Evolutionary conservation across 2,329 filamentous ascomycete genomes (phyloP), one percentile per base, ranked within the genome.

Genomic region (Neophaeococcomyces mojaviensis): DNA sequence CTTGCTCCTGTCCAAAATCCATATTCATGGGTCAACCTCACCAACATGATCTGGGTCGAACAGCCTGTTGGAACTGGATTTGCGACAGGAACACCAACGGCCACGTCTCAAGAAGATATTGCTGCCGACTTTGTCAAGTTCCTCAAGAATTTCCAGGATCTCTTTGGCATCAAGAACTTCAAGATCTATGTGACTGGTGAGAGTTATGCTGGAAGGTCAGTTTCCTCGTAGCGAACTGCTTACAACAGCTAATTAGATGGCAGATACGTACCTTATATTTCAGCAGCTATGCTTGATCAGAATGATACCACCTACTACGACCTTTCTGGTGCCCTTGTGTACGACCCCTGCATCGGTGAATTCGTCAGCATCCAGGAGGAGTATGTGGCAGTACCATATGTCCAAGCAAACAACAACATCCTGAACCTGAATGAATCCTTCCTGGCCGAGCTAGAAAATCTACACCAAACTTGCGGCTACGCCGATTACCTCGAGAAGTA

Each of bases 21-120:
- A 26, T 61, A 56, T 48, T 54, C 56, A 3, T 58, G 51, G 33
- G 32, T 28, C 3, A 57, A 61, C 40, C 37, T 61, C 13, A 61
- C 59, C 10, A 61, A 61, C 36, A 59, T 61, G 57, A 38, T 61
- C 6, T 54, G 46, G 15, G 37, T 51, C 13, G 49, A 53, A 24
- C 50, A 56, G 34, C 69, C 68, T 1, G 68, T 77, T n/a, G 73
- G 74, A 32, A 84, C 83, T 0, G 85, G 85, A 6, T 88, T 52
- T 35, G 52, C 53, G n/a, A 49, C 45, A 67, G 22, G 70, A 62
- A 50, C 47, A n/a, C 33, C 32, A 30, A 50, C 50, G 3, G 48
- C 50, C 22, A 71, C 64, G 15, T 63, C 68, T 48, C 70, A 76
- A 53, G 65, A 69, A 9, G 66, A 73, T 33, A 64, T 72, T 28